phyloP scores from a whole-genome alignment of 2,329 filamentous ascomycete species.

The Cordyceps tenuipes region DNA sequence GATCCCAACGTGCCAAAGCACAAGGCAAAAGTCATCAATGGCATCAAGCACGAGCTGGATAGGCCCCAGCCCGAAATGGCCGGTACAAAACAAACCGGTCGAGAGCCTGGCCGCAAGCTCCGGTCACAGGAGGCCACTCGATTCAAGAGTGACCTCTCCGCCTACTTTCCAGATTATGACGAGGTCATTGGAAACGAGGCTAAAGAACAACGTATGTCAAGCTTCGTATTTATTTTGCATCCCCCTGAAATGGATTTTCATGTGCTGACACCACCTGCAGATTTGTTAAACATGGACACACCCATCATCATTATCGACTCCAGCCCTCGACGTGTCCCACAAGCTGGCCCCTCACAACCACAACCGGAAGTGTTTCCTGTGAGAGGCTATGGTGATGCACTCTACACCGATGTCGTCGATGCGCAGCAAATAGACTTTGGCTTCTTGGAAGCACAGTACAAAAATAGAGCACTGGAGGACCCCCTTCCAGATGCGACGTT shows the following conservation, averaged over 20 bases:
- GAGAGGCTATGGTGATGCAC: slow-evolving; percentile 45
- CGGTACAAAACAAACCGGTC: slow-evolving; percentile 52
- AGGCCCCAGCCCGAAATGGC: slow-evolving; percentile 41
- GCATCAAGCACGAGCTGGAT: slow-evolving; percentile 53
- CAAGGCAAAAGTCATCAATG: slow-evolving; percentile 51
- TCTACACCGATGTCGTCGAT: slow-evolving; percentile 50
- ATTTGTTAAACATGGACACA: slow-evolving; percentile 64
- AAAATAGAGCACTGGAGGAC: slow-evolving; percentile 38
- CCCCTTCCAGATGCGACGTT: slow-evolving; percentile 49
- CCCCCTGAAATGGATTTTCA: background rate
- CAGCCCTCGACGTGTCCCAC: slow-evolving; percentile 23
- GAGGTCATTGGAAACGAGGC: slow-evolving; percentile 82
- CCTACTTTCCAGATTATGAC: slow-evolving; percentile 91
- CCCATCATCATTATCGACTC: slow-evolving; percentile 62
- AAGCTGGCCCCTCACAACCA: slow-evolving; percentile 21
- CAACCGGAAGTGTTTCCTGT: slow-evolving; percentile 29
- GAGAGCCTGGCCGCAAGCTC: slow-evolving; percentile 65
- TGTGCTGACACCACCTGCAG: slow-evolving; percentile 33
- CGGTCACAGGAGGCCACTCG: slow-evolving; percentile 78
- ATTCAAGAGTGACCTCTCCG: slow-evolving; percentile 83
- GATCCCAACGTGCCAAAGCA: slow-evolving; percentile 37
- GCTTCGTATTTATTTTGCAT: background rate
- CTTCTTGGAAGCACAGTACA: slow-evolving; percentile 40
- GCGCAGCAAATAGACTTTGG: slow-evolving; percentile 48
- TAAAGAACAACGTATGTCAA: slow-evolving; percentile 57